Evolutionary conservation across 495 filamentous ascomycete genomes (phyloP).

Genomic region (Apodospora peruviana): DNA sequence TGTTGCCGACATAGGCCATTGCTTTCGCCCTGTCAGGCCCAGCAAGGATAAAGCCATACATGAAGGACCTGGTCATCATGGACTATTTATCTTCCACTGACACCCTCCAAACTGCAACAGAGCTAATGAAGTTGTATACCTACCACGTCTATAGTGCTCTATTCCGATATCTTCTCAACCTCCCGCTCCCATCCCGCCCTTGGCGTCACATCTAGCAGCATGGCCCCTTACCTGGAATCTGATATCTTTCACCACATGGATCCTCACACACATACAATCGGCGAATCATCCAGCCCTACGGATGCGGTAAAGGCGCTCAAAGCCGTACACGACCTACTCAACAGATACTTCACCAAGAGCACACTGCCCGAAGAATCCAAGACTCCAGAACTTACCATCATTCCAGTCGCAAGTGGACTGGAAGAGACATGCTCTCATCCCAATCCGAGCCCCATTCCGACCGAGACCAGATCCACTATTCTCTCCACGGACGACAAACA

Average conservation of each 20-base stretch:
- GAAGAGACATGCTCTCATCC: not conserved
- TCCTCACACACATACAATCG: not conserved
- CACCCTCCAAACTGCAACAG: too few species aligned
- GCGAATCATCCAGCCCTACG: not conserved
- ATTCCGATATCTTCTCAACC: not conserved
- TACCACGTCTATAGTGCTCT: not conserved
- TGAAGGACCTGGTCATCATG: too few species aligned
- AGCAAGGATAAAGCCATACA: too few species aligned
- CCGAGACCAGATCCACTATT: not conserved
- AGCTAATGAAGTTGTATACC: not conserved
- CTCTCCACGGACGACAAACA: not conserved
- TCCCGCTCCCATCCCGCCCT: not conserved
- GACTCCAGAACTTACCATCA: not conserved
- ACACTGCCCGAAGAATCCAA: not conserved
- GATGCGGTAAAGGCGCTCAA: conserved; percentile 12
- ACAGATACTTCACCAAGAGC: conserved; percentile 9
- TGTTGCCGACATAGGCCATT: too few species aligned
- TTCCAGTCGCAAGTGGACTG: not conserved
- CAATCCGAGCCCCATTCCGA: too few species aligned
- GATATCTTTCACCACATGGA: conserved; percentile 1
- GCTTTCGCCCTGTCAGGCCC: too few species aligned
- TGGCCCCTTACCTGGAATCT: conserved; percentile 3
- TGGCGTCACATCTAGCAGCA: not conserved
- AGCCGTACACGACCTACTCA: conserved; percentile 9
- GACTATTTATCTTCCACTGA: too few species aligned